Conservation (phyloP, 2,329 filamentous ascomycete species). For the Venturia carpophila region DNA sequence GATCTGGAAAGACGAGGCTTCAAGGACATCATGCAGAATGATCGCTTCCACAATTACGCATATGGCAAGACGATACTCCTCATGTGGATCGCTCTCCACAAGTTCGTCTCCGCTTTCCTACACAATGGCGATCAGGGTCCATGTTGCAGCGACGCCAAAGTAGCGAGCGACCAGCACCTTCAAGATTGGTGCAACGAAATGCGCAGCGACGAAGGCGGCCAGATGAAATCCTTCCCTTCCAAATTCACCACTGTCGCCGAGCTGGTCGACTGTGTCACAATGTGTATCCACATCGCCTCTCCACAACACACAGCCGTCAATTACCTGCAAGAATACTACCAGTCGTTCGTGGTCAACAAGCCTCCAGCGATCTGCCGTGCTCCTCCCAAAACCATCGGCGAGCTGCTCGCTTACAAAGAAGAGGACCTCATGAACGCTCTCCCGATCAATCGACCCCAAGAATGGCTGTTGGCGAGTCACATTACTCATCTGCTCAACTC, state of each 20-base stretch:
- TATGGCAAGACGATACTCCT: slow-evolving; percentile 41
- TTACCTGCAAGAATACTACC: slow-evolving; percentile 46
- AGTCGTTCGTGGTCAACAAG: slow-evolving; percentile 41
- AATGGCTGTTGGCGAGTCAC: slow-evolving; percentile 42
- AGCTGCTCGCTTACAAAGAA: slow-evolving; percentile 28
- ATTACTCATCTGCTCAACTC: slow-evolving; percentile 42
- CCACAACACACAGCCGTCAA: slow-evolving; percentile 46
- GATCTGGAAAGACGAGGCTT: slow-evolving; percentile 41
- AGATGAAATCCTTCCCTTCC: slow-evolving; percentile 35
- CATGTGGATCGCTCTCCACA: slow-evolving; percentile 39
- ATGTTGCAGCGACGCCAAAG: slow-evolving; percentile 26
- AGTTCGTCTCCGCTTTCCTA: slow-evolving; percentile 38
- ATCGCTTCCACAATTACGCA: slow-evolving; percentile 41
- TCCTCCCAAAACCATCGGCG: slow-evolving; percentile 27
- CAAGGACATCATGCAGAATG: slow-evolving; percentile 28
- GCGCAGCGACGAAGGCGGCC: slow-evolving; percentile 29
- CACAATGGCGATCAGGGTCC: slow-evolving; percentile 26
- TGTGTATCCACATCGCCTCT: slow-evolving; percentile 37
- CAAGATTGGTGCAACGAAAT: slow-evolving; percentile 38
- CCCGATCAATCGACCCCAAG: slow-evolving; percentile 35
- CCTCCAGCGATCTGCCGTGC: slow-evolving; percentile 34
- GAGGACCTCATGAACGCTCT: slow-evolving; percentile 34
- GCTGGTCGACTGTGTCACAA: slow-evolving; percentile 38
- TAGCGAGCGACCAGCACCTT: slow-evolving; percentile 30
- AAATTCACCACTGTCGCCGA: slow-evolving; percentile 35